phyloP scores from a whole-genome alignment of 805 yeast genomes.

The Brettanomyces sp. region DNA sequence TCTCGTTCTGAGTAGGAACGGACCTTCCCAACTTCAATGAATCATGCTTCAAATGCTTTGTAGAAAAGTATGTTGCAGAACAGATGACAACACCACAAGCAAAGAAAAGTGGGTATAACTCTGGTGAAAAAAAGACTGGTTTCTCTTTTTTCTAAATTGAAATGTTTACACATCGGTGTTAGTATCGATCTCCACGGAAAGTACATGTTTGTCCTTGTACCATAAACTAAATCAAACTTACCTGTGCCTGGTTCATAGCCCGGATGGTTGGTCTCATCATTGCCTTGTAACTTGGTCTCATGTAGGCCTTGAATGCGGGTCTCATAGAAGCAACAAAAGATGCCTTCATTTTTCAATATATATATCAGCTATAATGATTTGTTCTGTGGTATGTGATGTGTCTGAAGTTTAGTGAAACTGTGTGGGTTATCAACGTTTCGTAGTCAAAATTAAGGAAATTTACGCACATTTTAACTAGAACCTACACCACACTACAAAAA shows the following conservation, averaged over 20 bases:
- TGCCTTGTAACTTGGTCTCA: not conserved
- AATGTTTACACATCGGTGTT: not conserved
- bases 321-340: slow-evolving; percentile 1
- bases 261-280: slow-evolving; percentile 1
- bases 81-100: slow-evolving; percentile 45
- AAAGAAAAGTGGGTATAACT: slow-evolving; percentile 47
- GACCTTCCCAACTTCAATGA: slow-evolving; percentile 41
- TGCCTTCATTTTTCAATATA: not conserved
- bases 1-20: slow-evolving; percentile 33
- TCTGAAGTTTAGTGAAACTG: too few relatives aligned
- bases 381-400: too few relatives aligned
- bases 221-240: not conserved
- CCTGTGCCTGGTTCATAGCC: not conserved
- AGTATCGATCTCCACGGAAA: not conserved
- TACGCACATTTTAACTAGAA: too few relatives aligned
- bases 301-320: slow-evolving; percentile 1
- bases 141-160: not conserved
- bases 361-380: not conserved
- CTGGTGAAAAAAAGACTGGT: slow-evolving; percentile 32
- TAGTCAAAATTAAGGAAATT: too few relatives aligned
- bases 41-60: slow-evolving; percentile 42
- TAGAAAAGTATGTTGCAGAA: slow-evolving; percentile 41
- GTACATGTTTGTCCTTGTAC: too few relatives aligned
- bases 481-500: too few relatives aligned
- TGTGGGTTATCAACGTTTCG: too few relatives aligned